Evolutionary conservation across 148 eudicot species (phyloP).

Genomic region (Dysphania ambrosioides): DNA sequence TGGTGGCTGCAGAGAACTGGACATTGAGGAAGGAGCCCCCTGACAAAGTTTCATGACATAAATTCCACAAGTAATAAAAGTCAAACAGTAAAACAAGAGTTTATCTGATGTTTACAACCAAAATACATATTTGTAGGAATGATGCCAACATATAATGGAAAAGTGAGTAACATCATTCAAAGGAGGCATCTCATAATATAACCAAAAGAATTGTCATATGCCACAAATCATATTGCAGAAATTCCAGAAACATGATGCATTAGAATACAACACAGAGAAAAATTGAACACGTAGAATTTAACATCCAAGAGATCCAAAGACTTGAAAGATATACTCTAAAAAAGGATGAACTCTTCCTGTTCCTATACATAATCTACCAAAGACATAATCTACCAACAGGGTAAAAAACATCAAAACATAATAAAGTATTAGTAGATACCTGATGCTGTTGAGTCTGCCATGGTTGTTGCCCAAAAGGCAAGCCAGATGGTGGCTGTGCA

Average conservation of each 20-base stretch:
- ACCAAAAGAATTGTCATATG: not conserved
- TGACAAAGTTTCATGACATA: slow-evolving; percentile 27
- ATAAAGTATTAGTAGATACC: slow-evolving; percentile 33
- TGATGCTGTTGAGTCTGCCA: slow-evolving; percentile 71
- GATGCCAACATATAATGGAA: too few relatives aligned
- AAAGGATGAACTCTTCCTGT: not conserved
- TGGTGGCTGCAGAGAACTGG: slow-evolving; percentile 61
- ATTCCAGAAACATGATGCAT: not conserved
- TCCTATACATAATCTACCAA: too few relatives aligned
- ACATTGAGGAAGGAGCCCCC: slow-evolving; percentile 55
- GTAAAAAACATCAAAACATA: too few relatives aligned
- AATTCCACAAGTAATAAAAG: slow-evolving; percentile 17
- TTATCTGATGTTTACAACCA: too few relatives aligned
- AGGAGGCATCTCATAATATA: not conserved
- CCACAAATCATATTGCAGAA: too few relatives aligned
- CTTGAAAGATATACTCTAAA: not conserved
- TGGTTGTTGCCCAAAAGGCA: slow-evolving; percentile 40
- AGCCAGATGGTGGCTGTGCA: slow-evolving; percentile 41
- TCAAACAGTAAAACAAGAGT: too few relatives aligned
- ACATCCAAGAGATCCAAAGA: not conserved
- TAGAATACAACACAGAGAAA: not conserved
- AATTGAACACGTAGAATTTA: too few relatives aligned
- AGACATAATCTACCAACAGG: too few relatives aligned
- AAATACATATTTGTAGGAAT: too few relatives aligned
- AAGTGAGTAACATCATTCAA: not conserved